Conservation (phyloP, 2,329 filamentous ascomycete genomes). For the Orbilia quercus region DNA sequence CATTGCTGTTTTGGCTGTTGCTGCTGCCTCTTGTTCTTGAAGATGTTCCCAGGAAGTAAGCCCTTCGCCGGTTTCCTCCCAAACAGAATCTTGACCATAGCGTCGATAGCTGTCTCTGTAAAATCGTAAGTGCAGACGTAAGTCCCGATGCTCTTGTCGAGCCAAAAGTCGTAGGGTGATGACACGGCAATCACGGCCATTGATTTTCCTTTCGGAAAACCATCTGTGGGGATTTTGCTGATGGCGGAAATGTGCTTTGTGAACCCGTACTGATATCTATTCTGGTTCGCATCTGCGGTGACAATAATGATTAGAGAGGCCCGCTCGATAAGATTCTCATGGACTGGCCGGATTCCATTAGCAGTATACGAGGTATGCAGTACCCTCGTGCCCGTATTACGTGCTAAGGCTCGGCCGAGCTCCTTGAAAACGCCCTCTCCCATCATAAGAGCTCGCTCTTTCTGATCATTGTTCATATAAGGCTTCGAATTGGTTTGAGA, state of each 20-base stretch:
- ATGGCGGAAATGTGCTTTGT: conserved; percentile 97
- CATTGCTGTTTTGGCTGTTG: conserved; percentile 60
- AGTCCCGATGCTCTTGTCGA: conserved; percentile 72
- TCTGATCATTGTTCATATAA: conserved; percentile 62
- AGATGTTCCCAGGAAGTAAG: conserved; percentile 58
- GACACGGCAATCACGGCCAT: conserved; percentile 91
- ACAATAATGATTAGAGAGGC: conserved; percentile 73
- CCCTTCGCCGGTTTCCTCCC: conserved; percentile 62
- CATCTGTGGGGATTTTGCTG: conserved; percentile 81
- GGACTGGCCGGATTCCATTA: conserved; percentile 73
- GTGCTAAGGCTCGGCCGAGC: conserved; percentile 84
- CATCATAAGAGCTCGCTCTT: conserved; percentile 76
- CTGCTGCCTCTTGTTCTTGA: conserved; percentile 58
- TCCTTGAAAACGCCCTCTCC: conserved; percentile 93
- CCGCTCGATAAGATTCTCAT: conserved; percentile 72
- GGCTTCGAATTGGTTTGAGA: conserved; percentile 40
- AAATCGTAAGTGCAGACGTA: conserved; percentile 65
- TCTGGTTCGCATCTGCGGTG: conserved; percentile 92
- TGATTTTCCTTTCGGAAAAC: conserved; percentile 81
- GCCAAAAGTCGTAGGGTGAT: conserved; percentile 95
- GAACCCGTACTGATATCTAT: conserved; percentile 92
- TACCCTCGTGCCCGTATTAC: conserved; percentile 79
- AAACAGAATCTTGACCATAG: conserved; percentile 69
- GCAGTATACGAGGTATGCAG: conserved; percentile 89
- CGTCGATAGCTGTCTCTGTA: conserved; percentile 66